Conservation (phyloP, 345 rosid species). For the Rhizophora mangle region DNA sequence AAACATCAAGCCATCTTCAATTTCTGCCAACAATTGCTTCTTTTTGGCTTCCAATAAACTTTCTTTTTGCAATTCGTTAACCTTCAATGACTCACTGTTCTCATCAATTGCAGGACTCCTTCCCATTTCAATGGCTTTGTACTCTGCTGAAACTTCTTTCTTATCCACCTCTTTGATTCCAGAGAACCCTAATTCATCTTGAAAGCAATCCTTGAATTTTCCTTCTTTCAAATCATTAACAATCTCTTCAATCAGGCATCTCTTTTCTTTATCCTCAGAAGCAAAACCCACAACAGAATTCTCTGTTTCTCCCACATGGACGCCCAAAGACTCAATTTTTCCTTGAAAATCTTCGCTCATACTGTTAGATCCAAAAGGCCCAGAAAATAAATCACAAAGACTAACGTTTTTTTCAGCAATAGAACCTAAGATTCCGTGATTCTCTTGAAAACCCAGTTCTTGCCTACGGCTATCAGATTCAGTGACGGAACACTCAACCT, state of each 20-base stretch:
- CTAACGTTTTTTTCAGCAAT: slow-evolving; percentile 8
- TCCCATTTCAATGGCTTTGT: background rate
- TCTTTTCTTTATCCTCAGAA: no score
- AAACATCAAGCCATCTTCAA: slow-evolving; percentile 48
- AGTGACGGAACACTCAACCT: slow-evolving; percentile 23
- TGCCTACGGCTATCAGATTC: background rate
- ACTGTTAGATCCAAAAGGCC: slow-evolving; percentile 2
- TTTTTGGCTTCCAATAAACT: slow-evolving; percentile 57
- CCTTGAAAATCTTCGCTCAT: slow-evolving; percentile 14
- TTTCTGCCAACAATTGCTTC: slow-evolving; percentile 49
- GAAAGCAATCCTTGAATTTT: slow-evolving; percentile 9
- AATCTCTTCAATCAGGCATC: no score
- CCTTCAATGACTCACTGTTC: slow-evolving; percentile 2
- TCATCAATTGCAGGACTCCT: slow-evolving; percentile 12
- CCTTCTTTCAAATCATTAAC: no score
- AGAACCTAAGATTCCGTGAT: slow-evolving; percentile 19
- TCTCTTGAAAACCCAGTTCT: slow-evolving; percentile 25
- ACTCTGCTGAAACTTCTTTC: background rate
- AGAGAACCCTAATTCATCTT: slow-evolving; percentile 22
- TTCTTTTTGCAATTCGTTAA: slow-evolving; percentile 24
- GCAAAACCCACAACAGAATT: no score
- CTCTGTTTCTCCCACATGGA: no score
- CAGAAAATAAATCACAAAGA: slow-evolving; percentile 25
- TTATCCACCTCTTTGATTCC: slow-evolving; percentile 22
- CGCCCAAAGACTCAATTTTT: slow-evolving; percentile 10